Evolutionary conservation across 163 green algal genomes (phyloP), one percentile per base, ranked within the genome.

Genomic region (Scenedesmus sp.): DNA sequence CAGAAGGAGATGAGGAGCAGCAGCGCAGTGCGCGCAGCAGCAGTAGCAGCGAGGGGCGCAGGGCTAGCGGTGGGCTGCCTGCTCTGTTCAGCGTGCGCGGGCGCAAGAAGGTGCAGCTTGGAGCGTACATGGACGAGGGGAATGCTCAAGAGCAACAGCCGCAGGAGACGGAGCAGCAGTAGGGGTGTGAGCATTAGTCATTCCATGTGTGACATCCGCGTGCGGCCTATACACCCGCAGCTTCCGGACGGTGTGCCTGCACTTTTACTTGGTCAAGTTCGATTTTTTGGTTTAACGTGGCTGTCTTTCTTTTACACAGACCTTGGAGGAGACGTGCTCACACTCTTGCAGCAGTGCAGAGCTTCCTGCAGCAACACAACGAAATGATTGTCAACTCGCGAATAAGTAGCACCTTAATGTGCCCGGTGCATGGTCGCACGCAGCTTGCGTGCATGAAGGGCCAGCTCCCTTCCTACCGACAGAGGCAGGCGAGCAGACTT

Each of bases 61-160:
- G 23, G 23, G 66, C 18, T 76, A 8, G 70, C 13, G 23, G 70
- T 10, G 70, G 23, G 23, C 70, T 23, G 70, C 70, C 70, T 79
- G 70, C 52, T 4, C 66, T 88, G 83, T 88, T 88, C 26, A 88
- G n/a, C 7, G 57, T 88, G n/a, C n/a, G 83, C 4, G 59, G 60
- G 20, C 18, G 60, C 62, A 55, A n/a, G 26, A 18, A 89, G 60
- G 3, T 34, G 84, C 84, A 89, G 62, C 54, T 89, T 34, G 84
- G 83, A 18, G 64, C 83, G 13, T 88, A 88, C 57, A 87, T 70
- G 55, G 82, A 87, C 18, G 15, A n/a, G 55, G 54, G 55, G 54
- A 16, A 13, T 87, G 82, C 15, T 87, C 54, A 70, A 16, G 46
- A 55, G 4, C 54, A 87, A 52, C 70, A 79, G 23, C 66, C 70